A percentile compares a stretch with the other conserved stretches of the same genome.
Conservation (phyloP, 148 eudicot genomes). For the Cornus kousa region DNA sequence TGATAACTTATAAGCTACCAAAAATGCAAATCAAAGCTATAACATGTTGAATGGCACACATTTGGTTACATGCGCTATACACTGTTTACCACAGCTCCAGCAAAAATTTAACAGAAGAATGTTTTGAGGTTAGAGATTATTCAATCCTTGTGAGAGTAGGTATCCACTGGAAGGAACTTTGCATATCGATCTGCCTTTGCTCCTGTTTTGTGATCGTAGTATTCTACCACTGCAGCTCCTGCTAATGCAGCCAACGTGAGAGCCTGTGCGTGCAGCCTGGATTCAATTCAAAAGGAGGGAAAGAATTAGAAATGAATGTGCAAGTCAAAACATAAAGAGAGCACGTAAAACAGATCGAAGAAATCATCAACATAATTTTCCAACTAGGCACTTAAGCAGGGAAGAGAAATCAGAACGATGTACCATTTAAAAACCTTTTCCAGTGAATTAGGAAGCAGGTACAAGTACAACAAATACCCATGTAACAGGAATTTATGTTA, state of each 20-base stretch:
- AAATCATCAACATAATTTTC: too few relatives aligned
- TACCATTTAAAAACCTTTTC: too few relatives aligned
- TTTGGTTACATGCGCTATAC: too few relatives aligned
- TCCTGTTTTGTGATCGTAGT: slow-evolving; percentile 52
- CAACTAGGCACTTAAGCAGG: neutral
- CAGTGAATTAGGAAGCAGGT: neutral
- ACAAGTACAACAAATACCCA: neutral
- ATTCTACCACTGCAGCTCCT: slow-evolving; percentile 78
- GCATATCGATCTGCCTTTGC: slow-evolving; percentile 46
- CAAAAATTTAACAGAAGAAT: neutral
- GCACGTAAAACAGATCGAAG: neutral
- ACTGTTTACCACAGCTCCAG: neutral
- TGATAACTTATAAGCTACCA: neutral
- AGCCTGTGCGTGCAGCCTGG: slow-evolving; percentile 85
- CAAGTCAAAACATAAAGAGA: neutral
- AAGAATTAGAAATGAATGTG: neutral
- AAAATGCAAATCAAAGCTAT: neutral
- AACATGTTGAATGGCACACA: neutral
- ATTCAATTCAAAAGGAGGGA: neutral
- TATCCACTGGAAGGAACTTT: slow-evolving; percentile 39
- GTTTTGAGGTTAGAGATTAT: neutral
- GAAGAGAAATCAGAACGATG: neutral
- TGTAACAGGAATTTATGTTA: too few relatives aligned
- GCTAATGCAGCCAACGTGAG: slow-evolving; percentile 75
- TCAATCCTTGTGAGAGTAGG: slow-evolving; percentile 42